Conservation (phyloP, 2,329 filamentous ascomycete species). For the Fusarium marasasianum region DNA sequence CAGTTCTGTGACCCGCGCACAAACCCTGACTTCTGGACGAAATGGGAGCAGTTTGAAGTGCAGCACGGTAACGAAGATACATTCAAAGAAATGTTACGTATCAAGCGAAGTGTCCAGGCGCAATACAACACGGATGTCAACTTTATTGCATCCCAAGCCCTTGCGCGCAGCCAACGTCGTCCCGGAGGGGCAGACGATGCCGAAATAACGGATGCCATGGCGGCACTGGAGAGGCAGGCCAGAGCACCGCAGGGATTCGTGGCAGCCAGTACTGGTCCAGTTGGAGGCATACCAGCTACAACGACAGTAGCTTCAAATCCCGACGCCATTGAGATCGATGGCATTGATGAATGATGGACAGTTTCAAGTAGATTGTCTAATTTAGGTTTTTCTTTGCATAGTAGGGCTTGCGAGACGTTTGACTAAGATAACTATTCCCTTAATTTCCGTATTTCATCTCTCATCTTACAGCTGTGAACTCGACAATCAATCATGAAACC, state of each 20-base stretch:
- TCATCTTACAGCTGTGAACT: constrained; percentile 18
- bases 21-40: constrained; percentile 89
- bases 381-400: constrained; percentile 25
- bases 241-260: constrained; percentile 91
- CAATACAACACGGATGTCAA: constrained; percentile 99
- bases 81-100: constrained; percentile 98
- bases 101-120: constrained; percentile 96
- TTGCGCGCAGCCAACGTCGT: constrained; percentile 81
- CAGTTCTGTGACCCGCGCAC: constrained; percentile 97
- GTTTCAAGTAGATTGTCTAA: constrained; percentile 8
- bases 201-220: constrained; percentile 83
- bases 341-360: constrained; percentile 66
- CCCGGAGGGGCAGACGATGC: constrained; percentile 54
- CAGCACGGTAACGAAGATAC: constrained; percentile 99
- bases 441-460: constrained; percentile 6
- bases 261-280: constrained; percentile 79
- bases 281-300: constrained; percentile 58
- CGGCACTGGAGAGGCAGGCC: constrained; percentile 86
- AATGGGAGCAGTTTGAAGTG: constrained; percentile 97
- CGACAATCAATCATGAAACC: not conserved
- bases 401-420: constrained; percentile 34
- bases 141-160: constrained; percentile 95
- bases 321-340: constrained; percentile 85
- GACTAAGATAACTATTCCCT: constrained; percentile 22
- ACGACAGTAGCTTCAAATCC: constrained; percentile 71